Evolutionary conservation across 768 basidiomycete genomes (phyloP).

Genomic region (Psilocybe tampanensis): DNA sequence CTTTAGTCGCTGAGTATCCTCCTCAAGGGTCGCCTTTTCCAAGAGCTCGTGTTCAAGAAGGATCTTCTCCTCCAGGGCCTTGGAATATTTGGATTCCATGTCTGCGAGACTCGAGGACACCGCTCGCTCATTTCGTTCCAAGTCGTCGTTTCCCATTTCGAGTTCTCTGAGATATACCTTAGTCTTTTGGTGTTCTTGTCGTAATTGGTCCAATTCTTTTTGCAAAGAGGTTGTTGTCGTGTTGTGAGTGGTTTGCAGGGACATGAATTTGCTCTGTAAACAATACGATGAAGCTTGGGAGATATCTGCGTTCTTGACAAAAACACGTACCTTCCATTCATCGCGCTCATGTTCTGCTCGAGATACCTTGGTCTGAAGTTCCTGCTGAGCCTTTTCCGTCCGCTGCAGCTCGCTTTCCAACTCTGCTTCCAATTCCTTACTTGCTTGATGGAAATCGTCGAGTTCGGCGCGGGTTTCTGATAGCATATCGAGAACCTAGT

Average conservation of each 20-base stretch:
- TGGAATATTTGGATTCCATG: constrained; percentile 86
- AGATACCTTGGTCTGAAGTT: constrained; percentile 71
- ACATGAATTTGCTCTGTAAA: constrained; percentile 77
- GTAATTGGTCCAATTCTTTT: constrained; percentile 82
- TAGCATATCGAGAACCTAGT: constrained; percentile 76
- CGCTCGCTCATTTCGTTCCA: constrained; percentile 92
- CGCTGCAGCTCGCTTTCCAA: constrained; percentile 88
- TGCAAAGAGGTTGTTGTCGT: constrained; percentile 90
- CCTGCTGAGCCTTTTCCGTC: constrained; percentile 84
- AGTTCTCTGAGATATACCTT: constrained; percentile 83
- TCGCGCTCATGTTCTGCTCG: constrained; percentile 78
- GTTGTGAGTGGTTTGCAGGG: constrained; percentile 88
- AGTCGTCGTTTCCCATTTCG: constrained; percentile 97
- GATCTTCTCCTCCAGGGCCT: constrained; percentile 95
- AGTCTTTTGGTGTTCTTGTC: constrained; percentile 70
- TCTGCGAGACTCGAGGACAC: constrained; percentile 82
- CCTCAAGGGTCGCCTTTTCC: constrained; percentile 87
- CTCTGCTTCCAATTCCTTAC: constrained; percentile 93
- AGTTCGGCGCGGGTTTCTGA: constrained; percentile 83
- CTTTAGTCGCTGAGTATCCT: constrained; percentile 86
- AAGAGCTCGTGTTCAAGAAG: constrained; percentile 94
- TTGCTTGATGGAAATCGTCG: constrained; percentile 83
- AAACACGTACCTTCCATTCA: constrained; percentile 83
- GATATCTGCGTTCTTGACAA: not conserved
- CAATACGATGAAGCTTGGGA: constrained; percentile 9